Evolutionary conservation across 1,139 yeast species (phyloP).

Genomic region (Ogataea hybrid): DNA sequence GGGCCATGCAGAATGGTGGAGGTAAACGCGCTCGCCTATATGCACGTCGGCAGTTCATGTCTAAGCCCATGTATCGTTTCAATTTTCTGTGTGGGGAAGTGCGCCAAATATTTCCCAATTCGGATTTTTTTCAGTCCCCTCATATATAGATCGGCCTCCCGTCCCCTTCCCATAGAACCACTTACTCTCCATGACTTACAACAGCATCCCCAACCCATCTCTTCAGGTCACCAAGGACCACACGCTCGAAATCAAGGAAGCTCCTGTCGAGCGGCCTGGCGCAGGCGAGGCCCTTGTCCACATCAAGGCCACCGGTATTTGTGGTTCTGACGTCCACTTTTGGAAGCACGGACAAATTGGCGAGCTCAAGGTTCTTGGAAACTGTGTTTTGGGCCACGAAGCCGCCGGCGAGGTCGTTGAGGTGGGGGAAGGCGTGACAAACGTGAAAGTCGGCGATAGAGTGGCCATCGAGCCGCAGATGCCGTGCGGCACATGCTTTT

Average conservation of each 20-base stretch:
- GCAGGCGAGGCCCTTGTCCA: constrained; percentile 45
- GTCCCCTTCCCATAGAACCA: neutral
- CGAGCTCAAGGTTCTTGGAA: constrained; percentile 29
- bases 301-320: constrained; percentile 42
- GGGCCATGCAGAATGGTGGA: neutral
- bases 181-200: constrained; percentile 1
- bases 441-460: constrained; percentile 35
- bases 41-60: neutral
- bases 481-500: constrained; percentile 31
- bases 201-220: constrained; percentile 30
- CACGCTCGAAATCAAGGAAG: constrained; percentile 34
- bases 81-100: constrained; percentile 1
- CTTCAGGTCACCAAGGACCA: constrained; percentile 35
- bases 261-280: constrained; percentile 34
- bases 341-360: constrained; percentile 38
- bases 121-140: neutral
- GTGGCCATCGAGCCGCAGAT: constrained; percentile 35
- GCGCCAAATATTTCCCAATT: constrained; percentile 5
- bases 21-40: too few species aligned
- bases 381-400: constrained; percentile 37
- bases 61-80: neutral
- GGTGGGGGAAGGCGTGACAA: constrained; percentile 33
- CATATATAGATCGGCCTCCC: neutral
- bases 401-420: constrained; percentile 36
- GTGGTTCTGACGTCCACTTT: constrained; percentile 39